Evolutionary conservation across 208 protist genomes (phyloP).

Genomic region (Trypanosoma lewisi): DNA sequence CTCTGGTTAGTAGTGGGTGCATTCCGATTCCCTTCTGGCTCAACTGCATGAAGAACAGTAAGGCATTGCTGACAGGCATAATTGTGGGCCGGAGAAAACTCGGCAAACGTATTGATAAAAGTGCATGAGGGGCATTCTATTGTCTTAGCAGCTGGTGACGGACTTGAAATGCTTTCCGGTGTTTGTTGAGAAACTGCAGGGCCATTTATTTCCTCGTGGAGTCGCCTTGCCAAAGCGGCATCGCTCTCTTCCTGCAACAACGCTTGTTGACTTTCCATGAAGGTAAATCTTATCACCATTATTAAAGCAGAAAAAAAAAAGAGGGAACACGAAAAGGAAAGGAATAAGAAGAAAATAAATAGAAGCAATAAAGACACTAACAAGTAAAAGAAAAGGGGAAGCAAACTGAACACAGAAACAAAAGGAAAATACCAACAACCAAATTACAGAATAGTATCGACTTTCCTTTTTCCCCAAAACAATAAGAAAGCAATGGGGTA

Average conservation of each 20-base stretch:
- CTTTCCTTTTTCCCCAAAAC: too few species aligned
- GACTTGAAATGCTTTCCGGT: constrained; percentile 1
- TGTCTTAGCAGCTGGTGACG: constrained; percentile 2
- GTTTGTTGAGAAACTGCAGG: not conserved
- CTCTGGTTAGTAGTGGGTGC: not conserved
- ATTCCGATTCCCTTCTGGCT: not conserved
- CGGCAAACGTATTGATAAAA: constrained; percentile 50
- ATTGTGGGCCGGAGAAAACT: constrained; percentile 30
- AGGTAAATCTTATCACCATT: not conserved
- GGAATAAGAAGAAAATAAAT: not conserved
- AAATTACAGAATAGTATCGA: too few species aligned
- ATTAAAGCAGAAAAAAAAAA: constrained; percentile 4
- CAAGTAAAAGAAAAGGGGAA: not conserved
- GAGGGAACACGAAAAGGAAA: not conserved
- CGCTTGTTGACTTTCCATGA: constrained; percentile 5
- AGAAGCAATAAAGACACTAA: not conserved
- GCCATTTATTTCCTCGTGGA: constrained; percentile 60
- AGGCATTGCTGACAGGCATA: constrained; percentile 59
- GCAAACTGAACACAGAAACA: too few species aligned
- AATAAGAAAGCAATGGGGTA: too few species aligned
- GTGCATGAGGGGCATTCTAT: constrained; percentile 61
- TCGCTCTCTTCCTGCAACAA: constrained; percentile 57
- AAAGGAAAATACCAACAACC: too few species aligned
- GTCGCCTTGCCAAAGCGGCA: constrained; percentile 47
- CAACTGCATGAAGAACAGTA: constrained; percentile 30